Conservation (phyloP, 2,329 filamentous ascomycete genomes). For the Didymella keratinophila region DNA sequence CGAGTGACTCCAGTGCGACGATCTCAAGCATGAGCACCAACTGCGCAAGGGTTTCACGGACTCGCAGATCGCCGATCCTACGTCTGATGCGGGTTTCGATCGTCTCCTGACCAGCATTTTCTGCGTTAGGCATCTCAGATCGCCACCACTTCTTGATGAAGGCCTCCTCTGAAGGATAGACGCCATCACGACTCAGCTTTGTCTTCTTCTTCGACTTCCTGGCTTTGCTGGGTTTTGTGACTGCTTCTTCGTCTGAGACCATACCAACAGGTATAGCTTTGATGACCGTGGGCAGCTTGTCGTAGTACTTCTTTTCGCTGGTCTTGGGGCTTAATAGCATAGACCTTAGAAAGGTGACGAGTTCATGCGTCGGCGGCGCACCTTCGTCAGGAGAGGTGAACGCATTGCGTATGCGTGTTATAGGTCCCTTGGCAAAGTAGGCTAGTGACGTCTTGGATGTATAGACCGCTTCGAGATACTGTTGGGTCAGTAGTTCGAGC, state of each 20-base stretch:
- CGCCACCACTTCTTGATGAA: slow-evolving; percentile 76
- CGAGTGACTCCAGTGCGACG: slow-evolving; percentile 68
- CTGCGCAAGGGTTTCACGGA: slow-evolving; percentile 80
- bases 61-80: slow-evolving; percentile 71
- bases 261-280: slow-evolving; percentile 61
- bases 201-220: slow-evolving; percentile 56
- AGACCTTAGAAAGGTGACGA: slow-evolving; percentile 73
- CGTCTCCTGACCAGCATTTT: slow-evolving; percentile 42
- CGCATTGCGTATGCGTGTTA: slow-evolving; percentile 76
- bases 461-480: slow-evolving; percentile 58
- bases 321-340: slow-evolving; percentile 71
- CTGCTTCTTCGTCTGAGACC: slow-evolving; percentile 54
- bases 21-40: slow-evolving; percentile 82
- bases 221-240: slow-evolving; percentile 40
- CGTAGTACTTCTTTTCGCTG: slow-evolving; percentile 82
- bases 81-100: slow-evolving; percentile 64
- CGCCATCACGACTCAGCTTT: slow-evolving; percentile 69
- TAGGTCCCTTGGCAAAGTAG: slow-evolving; percentile 83
- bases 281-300: slow-evolving; percentile 70
- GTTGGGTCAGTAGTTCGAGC: slow-evolving; percentile 60
- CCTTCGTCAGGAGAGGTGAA: slow-evolving; percentile 71
- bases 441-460: slow-evolving; percentile 73
- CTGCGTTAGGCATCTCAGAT: slow-evolving; percentile 51
- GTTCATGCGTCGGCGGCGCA: slow-evolving; percentile 66
- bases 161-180: slow-evolving; percentile 72